These are phyloP conservation scores for Austroboletus novae-zelandiae DNA, from an alignment of 1,284 basidiomycete species.

Conservation along the genomic window DNA sequence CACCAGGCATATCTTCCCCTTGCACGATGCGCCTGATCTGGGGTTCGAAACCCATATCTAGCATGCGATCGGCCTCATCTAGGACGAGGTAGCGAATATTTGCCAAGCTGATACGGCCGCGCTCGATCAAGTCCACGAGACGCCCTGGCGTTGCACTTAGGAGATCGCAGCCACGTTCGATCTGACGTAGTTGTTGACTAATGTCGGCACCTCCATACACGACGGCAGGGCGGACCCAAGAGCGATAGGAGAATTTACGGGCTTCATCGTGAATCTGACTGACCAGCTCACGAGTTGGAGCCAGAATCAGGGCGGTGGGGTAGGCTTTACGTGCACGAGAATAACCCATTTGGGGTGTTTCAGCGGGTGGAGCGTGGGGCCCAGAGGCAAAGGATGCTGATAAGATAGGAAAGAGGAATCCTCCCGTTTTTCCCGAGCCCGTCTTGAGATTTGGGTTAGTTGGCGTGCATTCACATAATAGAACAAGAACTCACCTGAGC, in stretches of 20 bases:
- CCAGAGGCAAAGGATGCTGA: constrained; percentile 90
- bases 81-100: constrained; percentile 98
- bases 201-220: constrained; percentile 99
- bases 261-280: constrained; percentile 99
- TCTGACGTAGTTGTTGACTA: constrained; percentile 88
- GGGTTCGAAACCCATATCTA: constrained; percentile 99
- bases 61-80: constrained; percentile 99
- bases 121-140: constrained; percentile 97
- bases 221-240: constrained; percentile 98
- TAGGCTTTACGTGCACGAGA: constrained; percentile 84
- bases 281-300: constrained; percentile 97
- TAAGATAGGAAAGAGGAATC: constrained; percentile 99
- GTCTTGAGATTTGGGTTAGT: constrained; percentile 54
- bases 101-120: constrained; percentile 93
- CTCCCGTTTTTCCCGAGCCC: constrained; percentile 98
- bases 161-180: constrained; percentile 97
- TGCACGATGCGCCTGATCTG: constrained; percentile 99
- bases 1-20: constrained; percentile 97
- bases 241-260: constrained; percentile 98
- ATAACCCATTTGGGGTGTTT: constrained; percentile 51
- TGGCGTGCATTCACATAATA: not conserved
- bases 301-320: constrained; percentile 94
- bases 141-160: constrained; percentile 98
- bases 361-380: constrained; percentile 67
- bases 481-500: constrained; percentile 67